Base-by-base conservation (phyloP, 352 stramenopile species). In the Vaucheria bursata region DNA sequence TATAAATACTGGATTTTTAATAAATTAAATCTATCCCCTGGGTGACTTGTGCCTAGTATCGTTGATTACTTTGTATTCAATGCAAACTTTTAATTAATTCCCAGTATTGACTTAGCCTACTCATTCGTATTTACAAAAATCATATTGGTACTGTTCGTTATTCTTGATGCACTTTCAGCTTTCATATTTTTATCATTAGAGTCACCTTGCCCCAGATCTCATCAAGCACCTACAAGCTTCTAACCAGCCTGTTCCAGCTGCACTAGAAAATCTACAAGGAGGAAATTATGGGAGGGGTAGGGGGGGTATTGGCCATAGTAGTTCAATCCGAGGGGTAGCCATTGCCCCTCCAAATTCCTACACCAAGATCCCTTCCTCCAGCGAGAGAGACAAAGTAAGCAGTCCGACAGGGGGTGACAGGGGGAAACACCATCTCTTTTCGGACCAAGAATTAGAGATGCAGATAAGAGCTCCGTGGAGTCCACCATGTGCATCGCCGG, bases 121-220 rank as follows among this genome's bases (percentile, higher is more conserved):
- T n/a, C n/a, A n/a, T n/a, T n/a, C n/a, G n/a, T n/a, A n/a, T n/a
- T n/a, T n/a, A n/a, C n/a, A n/a, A n/a, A n/a, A n/a, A n/a, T n/a
- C n/a, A n/a, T n/a, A n/a, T n/a, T n/a, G n/a, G n/a, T n/a, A n/a
- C n/a, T n/a, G n/a, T n/a, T n/a, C n/a, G n/a, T n/a, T n/a, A n/a
- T n/a, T n/a, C n/a, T n/a, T n/a, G n/a, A 50, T 50, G 39, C 39
- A 50, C 39, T 50, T 50, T 50, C 39, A 50, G 5, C 39, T 50
- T 12, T 50, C n/a, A n/a, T n/a, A n/a, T n/a, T n/a, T 5, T 50
- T 50, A 50, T 18, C 59, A 38, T 8, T 35, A 72, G 65, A 40
- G n/a, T 6, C 8, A 50, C 6, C 64, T 78, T 33, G 77, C 77
- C 40, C 69, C 69, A 35, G 77, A 82, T 25, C 77, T 82, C 25